Percentiles rank a stretch among this genome's conserved stretches.
Conservation (phyloP, 495 filamentous ascomycete species). For the Penicillium salamii region DNA sequence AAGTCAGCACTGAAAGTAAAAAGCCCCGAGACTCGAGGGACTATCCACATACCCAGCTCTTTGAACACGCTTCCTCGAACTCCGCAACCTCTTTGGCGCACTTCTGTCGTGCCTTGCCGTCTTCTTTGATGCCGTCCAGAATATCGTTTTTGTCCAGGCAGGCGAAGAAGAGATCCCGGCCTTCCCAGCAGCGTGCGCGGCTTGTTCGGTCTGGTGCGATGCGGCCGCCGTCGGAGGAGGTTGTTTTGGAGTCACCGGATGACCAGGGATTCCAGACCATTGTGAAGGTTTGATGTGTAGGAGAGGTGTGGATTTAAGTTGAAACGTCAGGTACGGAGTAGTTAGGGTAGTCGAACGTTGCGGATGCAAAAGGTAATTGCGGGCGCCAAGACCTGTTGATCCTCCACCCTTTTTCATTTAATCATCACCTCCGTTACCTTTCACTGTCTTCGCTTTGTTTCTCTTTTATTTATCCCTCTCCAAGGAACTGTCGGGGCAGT, state of each 20-base stretch:
- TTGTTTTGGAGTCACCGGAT: constrained; percentile 34
- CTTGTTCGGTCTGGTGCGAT: constrained; percentile 75
- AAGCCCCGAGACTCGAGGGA: constrained; percentile 7
- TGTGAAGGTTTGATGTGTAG: constrained; percentile 21
- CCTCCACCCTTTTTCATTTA: no score
- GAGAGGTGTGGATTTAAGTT: background rate
- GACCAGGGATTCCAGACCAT: constrained; percentile 48
- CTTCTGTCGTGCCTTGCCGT: constrained; percentile 57
- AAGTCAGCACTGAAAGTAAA: constrained; percentile 12
- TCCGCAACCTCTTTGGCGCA: constrained; percentile 63
- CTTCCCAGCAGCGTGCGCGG: constrained; percentile 79
- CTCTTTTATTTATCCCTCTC: no score
- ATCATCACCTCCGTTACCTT: no score
- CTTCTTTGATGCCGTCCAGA: constrained; percentile 76
- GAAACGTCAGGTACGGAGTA: background rate
- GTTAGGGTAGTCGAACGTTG: background rate
- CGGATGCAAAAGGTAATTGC: background rate
- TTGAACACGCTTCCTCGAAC: constrained; percentile 75
- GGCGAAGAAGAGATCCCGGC: constrained; percentile 78
- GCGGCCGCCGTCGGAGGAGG: constrained; percentile 57
- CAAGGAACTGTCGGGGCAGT: constrained; percentile 1
- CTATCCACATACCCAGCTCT: constrained; percentile 68
- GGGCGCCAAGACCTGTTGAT: constrained; percentile 7
- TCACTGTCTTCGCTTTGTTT: no score
- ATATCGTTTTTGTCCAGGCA: constrained; percentile 82